Evolutionary conservation across 805 yeast genomes (phyloP).

Genomic region (Wickerhamiella occidentalis): DNA sequence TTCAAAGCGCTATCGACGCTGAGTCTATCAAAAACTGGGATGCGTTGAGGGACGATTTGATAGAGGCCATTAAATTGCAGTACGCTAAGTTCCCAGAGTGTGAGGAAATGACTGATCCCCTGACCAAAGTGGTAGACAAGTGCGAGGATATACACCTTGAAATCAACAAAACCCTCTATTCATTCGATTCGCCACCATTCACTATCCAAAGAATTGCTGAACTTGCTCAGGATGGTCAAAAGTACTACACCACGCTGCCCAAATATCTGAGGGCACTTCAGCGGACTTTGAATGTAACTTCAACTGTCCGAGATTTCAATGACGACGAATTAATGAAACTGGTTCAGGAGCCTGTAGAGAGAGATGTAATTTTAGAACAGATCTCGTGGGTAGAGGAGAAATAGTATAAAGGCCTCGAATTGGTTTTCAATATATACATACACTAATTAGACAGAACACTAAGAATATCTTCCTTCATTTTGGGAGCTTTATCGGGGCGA

Average conservation of each 20-base stretch:
- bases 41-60: conserved; percentile 7
- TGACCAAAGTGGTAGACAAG: conserved; percentile 15
- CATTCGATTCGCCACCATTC: conserved; percentile 28
- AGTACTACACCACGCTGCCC: conserved; percentile 21
- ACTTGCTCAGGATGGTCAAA: conserved; percentile 23
- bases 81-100: conserved; percentile 12
- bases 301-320: conserved; percentile 17
- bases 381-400: conserved; percentile 14
- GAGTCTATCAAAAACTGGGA: conserved; percentile 14
- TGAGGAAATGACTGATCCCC: conserved; percentile 16
- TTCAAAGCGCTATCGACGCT: not conserved
- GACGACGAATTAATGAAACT: conserved; percentile 19
- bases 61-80: conserved; percentile 1
- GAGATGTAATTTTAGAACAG: conserved; percentile 22
- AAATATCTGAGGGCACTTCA: conserved; percentile 18
- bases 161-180: conserved; percentile 12
- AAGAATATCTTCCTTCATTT: conserved; percentile 26
- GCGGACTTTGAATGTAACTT: conserved; percentile 15
- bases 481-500: conserved; percentile 60
- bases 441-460: conserved; percentile 11
- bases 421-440: conserved; percentile 10
- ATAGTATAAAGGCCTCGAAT: too few species aligned
- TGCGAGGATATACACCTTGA: conserved; percentile 11
- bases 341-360: conserved; percentile 20
- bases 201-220: conserved; percentile 31